Evolutionary conservation across 768 basidiomycete species (phyloP).

Genomic region (Agrocybe chaxingu): DNA sequence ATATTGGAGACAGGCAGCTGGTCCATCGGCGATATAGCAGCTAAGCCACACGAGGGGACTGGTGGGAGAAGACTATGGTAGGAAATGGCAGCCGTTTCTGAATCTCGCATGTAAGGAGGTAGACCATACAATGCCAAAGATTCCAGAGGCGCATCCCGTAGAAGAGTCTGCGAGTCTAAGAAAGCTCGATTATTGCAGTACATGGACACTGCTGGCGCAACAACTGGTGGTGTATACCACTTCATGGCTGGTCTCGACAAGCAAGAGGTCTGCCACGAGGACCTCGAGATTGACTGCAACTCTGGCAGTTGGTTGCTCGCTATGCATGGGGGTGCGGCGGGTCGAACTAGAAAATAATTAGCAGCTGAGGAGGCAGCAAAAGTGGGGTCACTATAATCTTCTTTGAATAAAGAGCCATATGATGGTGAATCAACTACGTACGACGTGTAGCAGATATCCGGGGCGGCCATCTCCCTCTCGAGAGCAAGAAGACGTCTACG

Average conservation of each 20-base stretch:
- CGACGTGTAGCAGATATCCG: constrained; percentile 43
- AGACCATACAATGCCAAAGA: constrained; percentile 80
- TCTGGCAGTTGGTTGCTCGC: constrained; percentile 43
- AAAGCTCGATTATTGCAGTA: constrained; percentile 77
- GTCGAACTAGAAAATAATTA: constrained; percentile 34
- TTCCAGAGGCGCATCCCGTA: constrained; percentile 70
- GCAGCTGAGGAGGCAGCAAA: constrained; percentile 40
- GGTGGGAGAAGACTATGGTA: constrained; percentile 55
- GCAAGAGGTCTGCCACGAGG: constrained; percentile 71
- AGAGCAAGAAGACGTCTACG: constrained; percentile 48
- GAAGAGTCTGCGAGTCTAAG: constrained; percentile 60
- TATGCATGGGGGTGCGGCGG: constrained; percentile 28
- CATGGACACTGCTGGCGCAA: constrained; percentile 80
- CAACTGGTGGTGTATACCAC: constrained; percentile 82
- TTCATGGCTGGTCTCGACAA: constrained; percentile 76
- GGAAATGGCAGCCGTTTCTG: constrained; percentile 41
- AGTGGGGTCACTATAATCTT: constrained; percentile 42
- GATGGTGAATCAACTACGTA: constrained; percentile 20
- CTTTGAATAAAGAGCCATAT: not conserved
- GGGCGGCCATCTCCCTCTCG: constrained; percentile 37
- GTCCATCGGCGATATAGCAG: constrained; percentile 59
- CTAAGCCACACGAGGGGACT: constrained; percentile 63
- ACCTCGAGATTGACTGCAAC: constrained; percentile 57
- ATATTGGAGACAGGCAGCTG: constrained; percentile 82
- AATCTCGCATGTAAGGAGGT: constrained; percentile 64